Percentiles rank a stretch among this genome's conserved stretches.
These are phyloP conservation scores for Fusarium dlaminii DNA, from an alignment of 2,329 filamentous ascomycete species.

Conservation along the genomic window DNA sequence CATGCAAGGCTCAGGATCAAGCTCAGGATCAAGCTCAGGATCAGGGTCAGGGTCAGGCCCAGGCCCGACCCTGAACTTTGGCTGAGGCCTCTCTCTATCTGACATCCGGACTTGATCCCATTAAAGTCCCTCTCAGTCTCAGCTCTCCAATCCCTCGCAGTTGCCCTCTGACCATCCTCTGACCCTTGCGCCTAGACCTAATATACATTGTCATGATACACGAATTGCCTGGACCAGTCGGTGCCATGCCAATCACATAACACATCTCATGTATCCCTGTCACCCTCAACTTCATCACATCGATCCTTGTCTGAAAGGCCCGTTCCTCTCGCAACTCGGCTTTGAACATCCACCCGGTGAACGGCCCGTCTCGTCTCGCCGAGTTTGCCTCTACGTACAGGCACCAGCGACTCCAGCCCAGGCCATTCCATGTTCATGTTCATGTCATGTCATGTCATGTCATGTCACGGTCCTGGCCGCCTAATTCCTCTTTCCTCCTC, in stretches of 20 bases:
- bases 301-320: slow-evolving; percentile 8
- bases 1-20: slow-evolving; percentile 18
- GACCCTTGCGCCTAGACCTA: neutral
- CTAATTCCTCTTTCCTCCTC: slow-evolving; percentile 37
- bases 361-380: slow-evolving; percentile 16
- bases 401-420: slow-evolving; percentile 9
- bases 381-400: neutral
- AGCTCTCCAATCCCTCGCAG: neutral
- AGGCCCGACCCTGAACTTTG: neutral
- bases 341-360: slow-evolving; percentile 15
- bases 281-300: slow-evolving; percentile 4
- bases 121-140: neutral
- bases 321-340: slow-evolving; percentile 11
- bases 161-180: neutral
- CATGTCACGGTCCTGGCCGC: neutral
- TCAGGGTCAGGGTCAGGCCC: neutral
- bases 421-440: neutral
- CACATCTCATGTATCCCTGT: slow-evolving; percentile 10
- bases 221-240: slow-evolving; percentile 11
- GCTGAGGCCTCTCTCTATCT: neutral
- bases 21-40: neutral
- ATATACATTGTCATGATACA: slow-evolving; percentile 3
- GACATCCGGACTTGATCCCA: neutral
- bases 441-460: neutral
- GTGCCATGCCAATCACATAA: slow-evolving; percentile 13